A percentile compares a stretch with the other conserved stretches of the same genome.
Evolutionary conservation across 1,284 basidiomycete species (phyloP).

Genomic region (Hymenochaete sp.): DNA sequence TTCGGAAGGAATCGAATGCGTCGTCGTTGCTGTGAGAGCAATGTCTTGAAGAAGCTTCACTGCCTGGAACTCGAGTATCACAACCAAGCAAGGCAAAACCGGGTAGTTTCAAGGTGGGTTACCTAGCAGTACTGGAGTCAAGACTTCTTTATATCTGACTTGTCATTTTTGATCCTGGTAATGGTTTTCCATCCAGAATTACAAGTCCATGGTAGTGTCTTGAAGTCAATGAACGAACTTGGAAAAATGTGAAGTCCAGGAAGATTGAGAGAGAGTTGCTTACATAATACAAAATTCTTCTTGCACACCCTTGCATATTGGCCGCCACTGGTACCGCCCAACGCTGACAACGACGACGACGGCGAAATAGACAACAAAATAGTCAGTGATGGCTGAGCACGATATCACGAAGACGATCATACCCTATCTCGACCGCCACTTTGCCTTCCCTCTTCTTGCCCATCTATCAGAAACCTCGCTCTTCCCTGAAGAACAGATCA

Average conservation of each 20-base stretch:
- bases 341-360: not conserved
- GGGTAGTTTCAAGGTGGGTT: no score
- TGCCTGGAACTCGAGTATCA: no score
- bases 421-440: constrained; percentile 89
- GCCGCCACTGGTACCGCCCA: constrained; percentile 1
- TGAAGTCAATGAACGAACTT: no score
- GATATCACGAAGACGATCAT: constrained; percentile 90
- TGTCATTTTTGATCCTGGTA: no score
- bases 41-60: no score
- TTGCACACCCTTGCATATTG: constrained; percentile 5
- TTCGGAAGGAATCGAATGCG: no score
- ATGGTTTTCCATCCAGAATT: no score
- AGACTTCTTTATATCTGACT: no score
- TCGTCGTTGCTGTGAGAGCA: no score
- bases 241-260: not conserved
- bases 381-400: constrained; percentile 62
- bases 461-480: constrained; percentile 72
- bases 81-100: no score
- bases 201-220: no score
- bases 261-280: not conserved
- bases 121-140: no score
- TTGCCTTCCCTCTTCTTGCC: constrained; percentile 85
- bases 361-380: constrained; percentile 2
- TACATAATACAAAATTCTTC: not conserved
- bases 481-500: constrained; percentile 71